These are phyloP conservation scores for Xylaria hypoxylon DNA, from an alignment of 2,329 filamentous ascomycete genomes.

Conservation along the genomic window DNA sequence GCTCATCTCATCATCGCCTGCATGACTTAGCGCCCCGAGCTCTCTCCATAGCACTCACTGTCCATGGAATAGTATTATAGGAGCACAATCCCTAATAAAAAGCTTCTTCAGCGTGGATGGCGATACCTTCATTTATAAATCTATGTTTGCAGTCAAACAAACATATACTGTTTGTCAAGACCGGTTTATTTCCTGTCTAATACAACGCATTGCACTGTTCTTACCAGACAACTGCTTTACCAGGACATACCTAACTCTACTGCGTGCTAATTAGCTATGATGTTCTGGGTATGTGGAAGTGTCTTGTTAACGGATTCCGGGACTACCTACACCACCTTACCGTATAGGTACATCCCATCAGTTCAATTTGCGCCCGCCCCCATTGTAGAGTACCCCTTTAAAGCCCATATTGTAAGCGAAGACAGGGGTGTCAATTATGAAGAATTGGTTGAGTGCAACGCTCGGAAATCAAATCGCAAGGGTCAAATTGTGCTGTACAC, in stretches of 20 bases:
- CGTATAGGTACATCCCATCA: not conserved
- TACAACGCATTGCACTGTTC: too few species aligned
- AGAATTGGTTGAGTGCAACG: slow-evolving; percentile 37
- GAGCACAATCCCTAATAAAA: not conserved
- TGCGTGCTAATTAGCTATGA: slow-evolving; percentile 1
- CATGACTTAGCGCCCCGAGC: slow-evolving; percentile 21
- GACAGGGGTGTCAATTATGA: slow-evolving; percentile 26
- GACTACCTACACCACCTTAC: not conserved
- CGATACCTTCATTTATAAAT: not conserved
- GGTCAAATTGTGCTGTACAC: slow-evolving; percentile 25
- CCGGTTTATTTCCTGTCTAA: too few species aligned
- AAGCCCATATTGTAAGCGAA: slow-evolving; percentile 33
- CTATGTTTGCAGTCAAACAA: too few species aligned
- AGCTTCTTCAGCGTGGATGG: not conserved
- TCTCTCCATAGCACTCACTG: slow-evolving; percentile 8
- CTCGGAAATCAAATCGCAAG: slow-evolving; percentile 40
- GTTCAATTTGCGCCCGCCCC: slow-evolving; percentile 3
- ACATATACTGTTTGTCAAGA: too few species aligned
- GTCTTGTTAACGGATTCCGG: not conserved
- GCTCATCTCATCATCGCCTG: slow-evolving; percentile 26
- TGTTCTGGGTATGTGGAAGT: too few species aligned
- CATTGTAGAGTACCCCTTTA: slow-evolving; percentile 13
- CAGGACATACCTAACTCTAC: not conserved
- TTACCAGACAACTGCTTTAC: not conserved
- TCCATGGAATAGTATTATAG: too few species aligned